Conservation (phyloP, 2,329 filamentous ascomycete species). For the Colletotrichum sp. region DNA sequence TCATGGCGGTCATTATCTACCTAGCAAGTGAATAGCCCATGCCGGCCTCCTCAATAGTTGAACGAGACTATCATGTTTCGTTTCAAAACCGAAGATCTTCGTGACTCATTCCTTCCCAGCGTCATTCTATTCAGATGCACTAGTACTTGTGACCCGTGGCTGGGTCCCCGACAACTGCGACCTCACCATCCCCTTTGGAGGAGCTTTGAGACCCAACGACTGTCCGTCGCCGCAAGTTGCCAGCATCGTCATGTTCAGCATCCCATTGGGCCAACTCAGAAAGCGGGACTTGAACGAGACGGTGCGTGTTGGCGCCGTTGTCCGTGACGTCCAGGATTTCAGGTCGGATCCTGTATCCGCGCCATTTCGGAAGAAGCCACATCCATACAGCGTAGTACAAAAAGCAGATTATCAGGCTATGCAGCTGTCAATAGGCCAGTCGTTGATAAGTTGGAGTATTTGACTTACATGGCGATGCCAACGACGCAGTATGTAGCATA, state of each 20-base stretch:
- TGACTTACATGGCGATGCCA: conserved; percentile 66
- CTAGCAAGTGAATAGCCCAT: background rate
- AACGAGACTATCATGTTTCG: background rate
- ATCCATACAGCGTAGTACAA: conserved; percentile 66
- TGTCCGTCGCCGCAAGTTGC: conserved; percentile 26
- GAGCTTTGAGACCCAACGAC: background rate
- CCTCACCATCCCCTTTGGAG: background rate
- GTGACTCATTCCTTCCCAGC: background rate
- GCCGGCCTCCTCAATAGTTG: background rate
- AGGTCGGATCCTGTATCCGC: conserved; percentile 58
- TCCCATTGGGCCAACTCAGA: conserved; percentile 60
- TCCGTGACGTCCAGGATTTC: conserved; percentile 54
- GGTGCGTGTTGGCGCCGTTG: conserved; percentile 45
- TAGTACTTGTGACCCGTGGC: background rate
- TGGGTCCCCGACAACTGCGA: background rate
- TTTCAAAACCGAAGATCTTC: background rate
- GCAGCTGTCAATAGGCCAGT: accelerated
- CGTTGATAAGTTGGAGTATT: accelerated
- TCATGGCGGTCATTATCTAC: background rate
- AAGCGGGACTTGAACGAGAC: conserved; percentile 57
- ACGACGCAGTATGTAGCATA: conserved; percentile 72
- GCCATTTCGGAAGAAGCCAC: conserved; percentile 54
- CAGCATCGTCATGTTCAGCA: conserved; percentile 56
- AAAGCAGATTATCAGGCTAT: conserved; percentile 54
- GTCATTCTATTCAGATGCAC: background rate